These are phyloP conservation scores for Dactylellina cionopaga DNA, from an alignment of 2,329 filamentous ascomycete genomes.

Conservation along the genomic window DNA sequence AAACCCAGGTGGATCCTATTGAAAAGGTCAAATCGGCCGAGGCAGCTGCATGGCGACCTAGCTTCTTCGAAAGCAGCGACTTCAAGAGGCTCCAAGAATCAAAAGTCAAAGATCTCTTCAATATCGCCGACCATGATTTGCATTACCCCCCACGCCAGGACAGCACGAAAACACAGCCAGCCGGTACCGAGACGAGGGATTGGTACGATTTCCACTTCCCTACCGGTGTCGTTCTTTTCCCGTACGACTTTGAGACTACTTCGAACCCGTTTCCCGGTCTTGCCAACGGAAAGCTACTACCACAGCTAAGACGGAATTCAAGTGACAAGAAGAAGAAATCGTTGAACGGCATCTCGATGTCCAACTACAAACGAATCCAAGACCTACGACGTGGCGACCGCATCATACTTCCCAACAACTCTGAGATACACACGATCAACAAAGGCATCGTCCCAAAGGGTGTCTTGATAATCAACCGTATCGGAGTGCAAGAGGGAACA, in stretches of 20 bases:
- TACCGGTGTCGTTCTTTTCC: constrained; percentile 36
- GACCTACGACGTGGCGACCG: constrained; percentile 40
- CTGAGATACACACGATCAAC: constrained; percentile 29
- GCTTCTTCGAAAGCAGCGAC: constrained; percentile 22
- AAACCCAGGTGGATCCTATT: too few relatives aligned
- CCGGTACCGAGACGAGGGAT: constrained; percentile 20
- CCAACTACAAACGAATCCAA: constrained; percentile 40
- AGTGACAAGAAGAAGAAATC: constrained; percentile 19
- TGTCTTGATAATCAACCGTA: constrained; percentile 35
- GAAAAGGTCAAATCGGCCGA: constrained; percentile 6
- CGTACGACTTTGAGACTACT: constrained; percentile 22
- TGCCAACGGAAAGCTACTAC: background rate
- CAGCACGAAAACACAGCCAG: constrained; percentile 2
- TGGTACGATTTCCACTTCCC: constrained; percentile 49
- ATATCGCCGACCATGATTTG: constrained; percentile 10
- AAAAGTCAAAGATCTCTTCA: constrained; percentile 41
- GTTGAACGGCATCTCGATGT: constrained; percentile 28
- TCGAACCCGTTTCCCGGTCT: background rate
- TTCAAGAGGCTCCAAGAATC: constrained; percentile 26
- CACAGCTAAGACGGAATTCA: constrained; percentile 6
- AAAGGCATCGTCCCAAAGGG: constrained; percentile 33
- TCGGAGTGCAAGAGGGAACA: constrained; percentile 29
- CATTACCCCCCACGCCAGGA: constrained; percentile 34
- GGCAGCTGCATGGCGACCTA: constrained; percentile 20
- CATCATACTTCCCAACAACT: constrained; percentile 41